Conservation (phyloP, 2,329 filamentous ascomycete genomes). For the Fonsecaea monophora region DNA sequence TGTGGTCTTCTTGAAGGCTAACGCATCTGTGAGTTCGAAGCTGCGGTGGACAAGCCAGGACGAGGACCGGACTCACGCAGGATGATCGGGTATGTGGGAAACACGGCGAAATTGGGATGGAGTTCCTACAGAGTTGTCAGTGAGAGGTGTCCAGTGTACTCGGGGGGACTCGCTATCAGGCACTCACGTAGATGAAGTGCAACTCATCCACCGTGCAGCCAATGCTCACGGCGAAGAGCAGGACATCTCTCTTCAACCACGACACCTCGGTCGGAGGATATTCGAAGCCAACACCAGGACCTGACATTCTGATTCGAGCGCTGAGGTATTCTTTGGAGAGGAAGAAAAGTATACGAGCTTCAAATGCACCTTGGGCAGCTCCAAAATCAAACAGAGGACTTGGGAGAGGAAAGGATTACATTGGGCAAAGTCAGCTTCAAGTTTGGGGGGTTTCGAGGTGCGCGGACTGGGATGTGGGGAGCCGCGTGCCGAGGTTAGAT, state of each 20-base stretch:
- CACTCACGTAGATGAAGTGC: constrained; percentile 83
- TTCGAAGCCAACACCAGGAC: constrained; percentile 73
- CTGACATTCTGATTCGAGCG: constrained; percentile 49
- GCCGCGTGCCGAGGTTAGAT: constrained; percentile 4
- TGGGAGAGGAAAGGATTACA: constrained; percentile 1
- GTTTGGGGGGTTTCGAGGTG: not conserved
- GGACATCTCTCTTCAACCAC: constrained; percentile 85
- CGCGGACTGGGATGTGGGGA: not conserved
- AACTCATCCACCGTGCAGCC: constrained; percentile 82
- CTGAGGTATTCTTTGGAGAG: not conserved
- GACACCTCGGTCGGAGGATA: constrained; percentile 77
- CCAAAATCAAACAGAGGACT: not conserved
- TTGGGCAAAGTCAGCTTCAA: not conserved
- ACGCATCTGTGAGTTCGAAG: not conserved
- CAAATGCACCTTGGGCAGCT: not conserved
- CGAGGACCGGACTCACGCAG: constrained; percentile 63
- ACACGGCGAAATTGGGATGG: constrained; percentile 83
- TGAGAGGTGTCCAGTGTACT: not conserved
- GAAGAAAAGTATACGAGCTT: not conserved
- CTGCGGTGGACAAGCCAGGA: not conserved
- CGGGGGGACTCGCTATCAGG: not conserved
- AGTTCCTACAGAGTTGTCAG: constrained; percentile 65
- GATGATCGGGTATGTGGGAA: constrained; percentile 86
- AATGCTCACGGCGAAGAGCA: constrained; percentile 91
- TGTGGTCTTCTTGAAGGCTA: constrained; percentile 76